Percentiles rank a stretch among this genome's conserved stretches.
These are phyloP conservation scores for Pythium rhizo-oryzae DNA, from an alignment of 352 stramenopile species.

Conservation along the genomic window DNA sequence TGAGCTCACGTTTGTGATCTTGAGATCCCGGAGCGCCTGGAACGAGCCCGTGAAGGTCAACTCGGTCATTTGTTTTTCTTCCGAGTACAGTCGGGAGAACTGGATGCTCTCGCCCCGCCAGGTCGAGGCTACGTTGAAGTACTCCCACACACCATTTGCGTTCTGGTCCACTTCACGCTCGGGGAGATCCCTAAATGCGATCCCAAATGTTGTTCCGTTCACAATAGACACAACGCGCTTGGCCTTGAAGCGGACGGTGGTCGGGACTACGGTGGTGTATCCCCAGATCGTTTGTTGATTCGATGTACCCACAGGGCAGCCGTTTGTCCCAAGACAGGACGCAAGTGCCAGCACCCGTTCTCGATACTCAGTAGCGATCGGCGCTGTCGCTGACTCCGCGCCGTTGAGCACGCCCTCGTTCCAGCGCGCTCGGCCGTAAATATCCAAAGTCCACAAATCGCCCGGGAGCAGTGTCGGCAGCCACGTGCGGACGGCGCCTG, in stretches of 20 bases:
- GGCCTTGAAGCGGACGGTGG: too few relatives aligned
- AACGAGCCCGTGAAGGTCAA: not conserved
- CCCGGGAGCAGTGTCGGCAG: conserved; percentile 4
- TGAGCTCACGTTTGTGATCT: not conserved
- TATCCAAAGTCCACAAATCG: conserved; percentile 3
- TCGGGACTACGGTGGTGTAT: too few relatives aligned
- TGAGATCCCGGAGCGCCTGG: not conserved
- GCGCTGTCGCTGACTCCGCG: not conserved
- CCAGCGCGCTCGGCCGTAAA: conserved; percentile 7
- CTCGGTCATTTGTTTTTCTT: not conserved
- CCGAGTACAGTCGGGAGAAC: too few relatives aligned
- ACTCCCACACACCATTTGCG: too few relatives aligned
- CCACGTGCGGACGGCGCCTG: not conserved
- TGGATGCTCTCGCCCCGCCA: too few relatives aligned
- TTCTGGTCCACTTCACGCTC: too few relatives aligned
- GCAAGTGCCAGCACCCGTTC: not conserved
- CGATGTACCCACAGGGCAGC: conserved; percentile 15
- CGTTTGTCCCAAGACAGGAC: conserved; percentile 3
- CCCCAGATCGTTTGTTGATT: too few relatives aligned
- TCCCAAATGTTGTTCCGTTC: too few relatives aligned
- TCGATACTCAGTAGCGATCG: not conserved
- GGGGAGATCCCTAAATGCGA: too few relatives aligned
- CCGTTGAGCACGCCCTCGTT: conserved; percentile 2
- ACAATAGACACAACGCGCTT: too few relatives aligned
- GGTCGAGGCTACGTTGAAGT: too few relatives aligned